These are phyloP conservation scores for Coelastrella sp. DNA, from an alignment of 139 green algal species.

Conservation along the genomic window DNA sequence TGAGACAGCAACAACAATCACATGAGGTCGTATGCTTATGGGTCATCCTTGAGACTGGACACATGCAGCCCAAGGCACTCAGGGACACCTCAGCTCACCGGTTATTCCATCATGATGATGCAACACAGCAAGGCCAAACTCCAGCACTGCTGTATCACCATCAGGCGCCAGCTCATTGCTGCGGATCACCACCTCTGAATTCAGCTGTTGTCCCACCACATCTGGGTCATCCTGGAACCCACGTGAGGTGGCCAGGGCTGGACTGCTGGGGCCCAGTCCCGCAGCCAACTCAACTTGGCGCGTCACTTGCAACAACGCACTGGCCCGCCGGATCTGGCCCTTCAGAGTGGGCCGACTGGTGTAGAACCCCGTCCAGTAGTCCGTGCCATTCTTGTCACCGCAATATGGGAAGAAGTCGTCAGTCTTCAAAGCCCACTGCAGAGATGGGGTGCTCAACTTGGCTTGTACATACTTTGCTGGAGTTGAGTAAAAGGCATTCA, in stretches of 20 bases:
- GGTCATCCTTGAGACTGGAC: too few species aligned
- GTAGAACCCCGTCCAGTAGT: slow-evolving; percentile 29
- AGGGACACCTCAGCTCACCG: background rate
- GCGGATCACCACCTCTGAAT: background rate
- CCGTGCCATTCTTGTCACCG: slow-evolving; percentile 63
- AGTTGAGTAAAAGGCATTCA: slow-evolving; percentile 90
- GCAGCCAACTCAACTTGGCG: slow-evolving; percentile 26
- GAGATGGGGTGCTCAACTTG: slow-evolving; percentile 62
- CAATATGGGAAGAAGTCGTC: slow-evolving; percentile 95
- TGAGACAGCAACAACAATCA: too few species aligned
- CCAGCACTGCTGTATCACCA: slow-evolving; percentile 9
- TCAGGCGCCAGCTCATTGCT: background rate
- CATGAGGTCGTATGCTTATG: too few species aligned
- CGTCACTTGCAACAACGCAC: slow-evolving; percentile 2
- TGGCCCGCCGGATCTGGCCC: background rate
- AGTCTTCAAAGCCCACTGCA: slow-evolving; percentile 73
- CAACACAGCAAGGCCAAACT: slow-evolving; percentile 6
- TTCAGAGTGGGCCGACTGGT: slow-evolving; percentile 11
- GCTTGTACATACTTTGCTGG: slow-evolving; percentile 75
- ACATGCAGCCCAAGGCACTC: too few species aligned
- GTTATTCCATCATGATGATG: slow-evolving; percentile 34
- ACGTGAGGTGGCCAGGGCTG: background rate
- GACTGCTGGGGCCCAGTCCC: background rate
- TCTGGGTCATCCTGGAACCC: background rate
- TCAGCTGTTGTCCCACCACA: background rate